A percentile compares a stretch with the other conserved stretches of the same genome.
These are phyloP conservation scores for Penicillium angulare DNA, from an alignment of 495 filamentous ascomycete species.

Conservation along the genomic window DNA sequence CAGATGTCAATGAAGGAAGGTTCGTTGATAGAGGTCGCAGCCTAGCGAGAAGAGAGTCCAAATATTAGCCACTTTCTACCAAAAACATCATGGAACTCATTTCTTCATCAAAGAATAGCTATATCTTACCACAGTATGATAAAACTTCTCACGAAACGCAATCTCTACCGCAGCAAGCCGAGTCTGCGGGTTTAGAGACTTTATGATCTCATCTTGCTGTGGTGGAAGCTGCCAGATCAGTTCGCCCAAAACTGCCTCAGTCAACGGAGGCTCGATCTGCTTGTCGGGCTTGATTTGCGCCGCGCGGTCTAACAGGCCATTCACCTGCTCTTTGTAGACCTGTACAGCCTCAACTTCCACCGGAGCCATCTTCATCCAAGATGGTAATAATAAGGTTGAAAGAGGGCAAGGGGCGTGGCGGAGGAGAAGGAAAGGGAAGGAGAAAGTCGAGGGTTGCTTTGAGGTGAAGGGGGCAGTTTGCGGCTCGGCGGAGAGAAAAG, in stretches of 20 bases:
- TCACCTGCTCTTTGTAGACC: slow-evolving; percentile 54
- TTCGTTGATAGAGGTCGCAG: slow-evolving; percentile 66
- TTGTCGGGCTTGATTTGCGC: slow-evolving; percentile 60
- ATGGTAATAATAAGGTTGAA: background rate
- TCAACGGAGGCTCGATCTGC: slow-evolving; percentile 76
- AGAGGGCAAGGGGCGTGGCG: slow-evolving; percentile 1
- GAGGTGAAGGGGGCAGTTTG: slow-evolving; percentile 11
- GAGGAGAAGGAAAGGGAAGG: slow-evolving; percentile 1
- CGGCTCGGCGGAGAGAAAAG: slow-evolving; percentile 29
- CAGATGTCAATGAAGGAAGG: slow-evolving; percentile 77
- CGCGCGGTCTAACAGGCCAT: slow-evolving; percentile 62
- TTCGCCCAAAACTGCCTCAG: slow-evolving; percentile 47
- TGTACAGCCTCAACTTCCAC: slow-evolving; percentile 54
- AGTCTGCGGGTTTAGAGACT: slow-evolving; percentile 37
- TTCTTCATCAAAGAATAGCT: background rate
- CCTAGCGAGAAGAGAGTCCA: slow-evolving; percentile 37
- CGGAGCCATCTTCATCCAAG: slow-evolving; percentile 44
- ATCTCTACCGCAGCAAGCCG: slow-evolving; percentile 71
- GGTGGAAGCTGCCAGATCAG: slow-evolving; percentile 36
- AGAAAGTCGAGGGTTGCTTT: too few relatives aligned
- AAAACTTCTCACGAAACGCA: slow-evolving; percentile 75
- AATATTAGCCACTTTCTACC: slow-evolving; percentile 17
- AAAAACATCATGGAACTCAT: background rate
- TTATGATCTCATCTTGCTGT: slow-evolving; percentile 22
- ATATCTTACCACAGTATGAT: slow-evolving; percentile 63